phyloP scores from a whole-genome alignment of 2,329 filamentous ascomycete genomes.

The Apiospora pterosperma region DNA sequence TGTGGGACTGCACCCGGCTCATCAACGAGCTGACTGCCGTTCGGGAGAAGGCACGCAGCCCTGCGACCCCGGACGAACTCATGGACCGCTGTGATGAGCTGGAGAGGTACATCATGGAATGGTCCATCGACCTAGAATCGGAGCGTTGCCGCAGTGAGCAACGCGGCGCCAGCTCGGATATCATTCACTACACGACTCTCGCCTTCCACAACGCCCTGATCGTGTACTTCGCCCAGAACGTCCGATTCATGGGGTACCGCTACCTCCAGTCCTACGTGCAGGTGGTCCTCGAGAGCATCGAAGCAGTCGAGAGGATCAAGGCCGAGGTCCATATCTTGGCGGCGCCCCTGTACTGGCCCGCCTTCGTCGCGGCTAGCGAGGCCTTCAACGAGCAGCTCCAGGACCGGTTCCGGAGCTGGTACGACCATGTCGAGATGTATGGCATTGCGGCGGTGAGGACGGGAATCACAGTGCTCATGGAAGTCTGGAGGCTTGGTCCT shows the following conservation, averaged over 20 bases:
- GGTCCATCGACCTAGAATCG: background rate
- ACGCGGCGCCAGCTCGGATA: background rate
- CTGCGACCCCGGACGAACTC: conserved; percentile 37
- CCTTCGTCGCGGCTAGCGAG: conserved; percentile 15
- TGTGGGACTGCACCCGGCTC: conserved; percentile 46
- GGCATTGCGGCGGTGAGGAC: conserved; percentile 20
- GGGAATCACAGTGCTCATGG: conserved; percentile 15
- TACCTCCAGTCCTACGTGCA: conserved; percentile 6
- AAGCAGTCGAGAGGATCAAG: conserved; percentile 10
- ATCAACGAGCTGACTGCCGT: conserved; percentile 56
- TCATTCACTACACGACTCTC: conserved; percentile 43
- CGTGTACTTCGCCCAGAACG: conserved; percentile 62
- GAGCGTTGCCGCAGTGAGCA: background rate
- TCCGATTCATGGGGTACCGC: conserved; percentile 5
- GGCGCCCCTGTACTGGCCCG: conserved; percentile 9
- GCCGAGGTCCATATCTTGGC: conserved; percentile 4
- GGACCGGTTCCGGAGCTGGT: conserved; percentile 17
- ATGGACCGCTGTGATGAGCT: conserved; percentile 6
- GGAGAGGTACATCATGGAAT: conserved; percentile 7
- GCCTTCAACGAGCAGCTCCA: conserved; percentile 33
- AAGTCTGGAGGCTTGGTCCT: conserved; percentile 14
- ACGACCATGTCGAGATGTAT: conserved; percentile 14
- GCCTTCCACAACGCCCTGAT: conserved; percentile 67
- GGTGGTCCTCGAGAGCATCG: conserved; percentile 8
- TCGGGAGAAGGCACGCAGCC: conserved; percentile 67